A percentile compares a stretch with the other conserved stretches of the same genome.
Evolutionary conservation across 495 filamentous ascomycete species (phyloP).

Genomic region (Acidomyces sp.): DNA sequence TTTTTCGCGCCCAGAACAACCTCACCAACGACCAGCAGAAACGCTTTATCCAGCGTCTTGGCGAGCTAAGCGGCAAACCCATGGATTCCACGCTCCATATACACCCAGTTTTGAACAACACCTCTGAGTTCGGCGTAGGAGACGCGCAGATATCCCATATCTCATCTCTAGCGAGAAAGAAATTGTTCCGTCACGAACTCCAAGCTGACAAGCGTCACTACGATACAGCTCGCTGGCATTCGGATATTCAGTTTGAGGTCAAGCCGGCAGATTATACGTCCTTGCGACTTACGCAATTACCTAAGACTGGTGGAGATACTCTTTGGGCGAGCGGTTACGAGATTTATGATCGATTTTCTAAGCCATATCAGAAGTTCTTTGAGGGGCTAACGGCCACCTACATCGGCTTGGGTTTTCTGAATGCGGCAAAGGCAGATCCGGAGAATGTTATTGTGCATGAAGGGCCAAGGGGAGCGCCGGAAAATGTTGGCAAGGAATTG

Average conservation of each 20-base stretch:
- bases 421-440: slow-evolving; percentile 38
- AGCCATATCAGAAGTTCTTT: slow-evolving; percentile 52
- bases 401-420: slow-evolving; percentile 46
- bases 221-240: slow-evolving; percentile 23
- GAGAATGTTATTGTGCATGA: slow-evolving; percentile 41
- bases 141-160: slow-evolving; percentile 61
- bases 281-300: slow-evolving; percentile 39
- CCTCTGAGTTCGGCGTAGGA: slow-evolving; percentile 39
- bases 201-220: slow-evolving; percentile 9
- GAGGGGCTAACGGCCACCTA: slow-evolving; percentile 58
- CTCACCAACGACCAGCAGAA: slow-evolving; percentile 56
- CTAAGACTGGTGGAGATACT: slow-evolving; percentile 54
- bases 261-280: slow-evolving; percentile 26
- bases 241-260: slow-evolving; percentile 31
- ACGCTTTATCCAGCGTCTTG: slow-evolving; percentile 52
- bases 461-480: slow-evolving; percentile 44
- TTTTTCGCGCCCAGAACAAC: slow-evolving; percentile 60
- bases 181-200: slow-evolving; percentile 9
- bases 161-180: slow-evolving; percentile 34
- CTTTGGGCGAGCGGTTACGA: slow-evolving; percentile 63
- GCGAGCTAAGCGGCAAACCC: slow-evolving; percentile 44
- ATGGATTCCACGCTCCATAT: slow-evolving; percentile 43
- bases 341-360: slow-evolving; percentile 61
- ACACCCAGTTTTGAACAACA: slow-evolving; percentile 55
- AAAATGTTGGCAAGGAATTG: slow-evolving; percentile 53